Evolutionary conservation across 805 yeast genomes (phyloP), one percentile per base, ranked within the genome.

Genomic region (Metschnikowia cerradonensis): DNA sequence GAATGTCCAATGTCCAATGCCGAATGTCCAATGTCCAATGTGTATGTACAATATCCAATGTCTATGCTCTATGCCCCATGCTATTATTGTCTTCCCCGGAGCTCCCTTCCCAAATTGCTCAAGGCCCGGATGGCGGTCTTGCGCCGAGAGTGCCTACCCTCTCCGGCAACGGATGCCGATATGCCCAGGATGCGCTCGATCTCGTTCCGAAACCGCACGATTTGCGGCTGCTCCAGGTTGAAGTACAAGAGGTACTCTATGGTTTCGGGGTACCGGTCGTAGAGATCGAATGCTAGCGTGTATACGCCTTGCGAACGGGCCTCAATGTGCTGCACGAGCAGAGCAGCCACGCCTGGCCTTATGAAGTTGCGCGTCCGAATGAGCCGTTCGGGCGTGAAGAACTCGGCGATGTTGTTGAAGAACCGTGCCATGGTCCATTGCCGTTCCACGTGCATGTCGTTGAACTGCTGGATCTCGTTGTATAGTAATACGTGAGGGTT

Each of bases 241-340:
- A 59, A 60, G 47, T 55, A 56, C 32, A 65, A 46, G 41, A 70
- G 55, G 42, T 56, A 67, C 52, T 67, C 72, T 36, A 71, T 58
- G 5, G 72, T 62, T 30, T 60, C 62, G 7, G 75, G 76, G 48
- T 54, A 72, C 38, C 63, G 55, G 45, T 70, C 71, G 65, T 66
- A 66, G 45, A 71, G 54, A 23, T 51, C 47, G 47, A 64, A 70
- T 15, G 70, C 67, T 26, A 55, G 47, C 4, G 43, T 20, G 7
- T 36, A 49, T 45, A 62, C 60, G 6, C 54, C 58, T 13, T 54
- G 50, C 33, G 62, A 60, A 39, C 56, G 53, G 19, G 50, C 17
- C 41, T 57, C 55, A 14, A 70, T 52, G 5, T 53, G 49, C 26
- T 20, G 20, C 54, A 60, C 60, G 30, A 69, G 33, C 14, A 33